Evolutionary conservation across 1,139 yeast species (phyloP), one percentile per base, ranked within the genome.

Genomic region (Candida pseudocylindracea): DNA sequence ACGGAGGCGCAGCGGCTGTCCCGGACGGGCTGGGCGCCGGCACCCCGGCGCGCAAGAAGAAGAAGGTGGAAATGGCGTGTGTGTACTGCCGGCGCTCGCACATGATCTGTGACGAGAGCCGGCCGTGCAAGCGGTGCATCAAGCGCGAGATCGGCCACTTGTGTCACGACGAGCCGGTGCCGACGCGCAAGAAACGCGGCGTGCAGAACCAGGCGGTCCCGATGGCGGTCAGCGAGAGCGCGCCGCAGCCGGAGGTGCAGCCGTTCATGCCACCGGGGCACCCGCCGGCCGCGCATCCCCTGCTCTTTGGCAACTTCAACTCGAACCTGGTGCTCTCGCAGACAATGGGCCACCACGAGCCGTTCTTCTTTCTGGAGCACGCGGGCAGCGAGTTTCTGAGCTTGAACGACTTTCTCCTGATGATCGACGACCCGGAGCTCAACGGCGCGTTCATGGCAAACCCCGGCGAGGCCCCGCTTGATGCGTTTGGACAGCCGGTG

Each of bases 331-430:
- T 62, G 36, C 20, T 15, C 6, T 15, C 20, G 20, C 20, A 15
- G 20, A 15, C 20, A 4, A 15, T 15, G 20, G 20, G 20, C 6
- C 69, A 67, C 42, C 79, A 72, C 38, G 76, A 71, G 40, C 83
- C 92, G 0, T 67, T 76, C 35, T 81, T 81, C 52, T 78, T 71
- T 41, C 76, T 93, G 1, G 93, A 83, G 45, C 93, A 81, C 49
- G 93, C 92, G 0, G 93, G 93, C 3, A 74, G 91, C 31, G 96
- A 85, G 53, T 83, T 85, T 47, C 73, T 85, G 39, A 81, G 94
- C 1, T 59, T 85, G 41, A 83, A 81, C 41, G 95, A 83, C 46
- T 85, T 85, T 45, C 55, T 85, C 35, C 72, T 88, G 2, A 80
- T 85, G 81, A 69, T 85, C 33, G 94, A 83, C 45, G 93, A 81